Conservation (phyloP, 2,329 filamentous ascomycete species). For the Clonostachys byssicola region DNA sequence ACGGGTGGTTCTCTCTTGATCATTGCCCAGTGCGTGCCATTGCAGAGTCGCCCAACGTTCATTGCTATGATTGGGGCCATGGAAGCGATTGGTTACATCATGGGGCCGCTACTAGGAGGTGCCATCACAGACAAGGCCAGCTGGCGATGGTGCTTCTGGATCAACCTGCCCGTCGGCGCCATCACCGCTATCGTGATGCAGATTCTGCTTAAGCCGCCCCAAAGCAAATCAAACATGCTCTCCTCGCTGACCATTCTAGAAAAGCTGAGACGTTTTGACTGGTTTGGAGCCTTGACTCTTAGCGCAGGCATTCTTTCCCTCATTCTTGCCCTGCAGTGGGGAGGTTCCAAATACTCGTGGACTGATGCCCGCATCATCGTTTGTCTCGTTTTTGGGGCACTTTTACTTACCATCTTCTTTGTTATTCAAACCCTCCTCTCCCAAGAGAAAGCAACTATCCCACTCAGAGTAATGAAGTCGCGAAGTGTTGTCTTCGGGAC, state of each 20-base stretch:
- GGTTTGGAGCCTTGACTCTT: slow-evolving; percentile 42
- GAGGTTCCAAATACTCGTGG: slow-evolving; percentile 34
- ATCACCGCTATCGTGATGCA: slow-evolving; percentile 16
- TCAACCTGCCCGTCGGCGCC: slow-evolving; percentile 27
- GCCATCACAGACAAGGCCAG: slow-evolving; percentile 15
- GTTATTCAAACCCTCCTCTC: slow-evolving; percentile 25
- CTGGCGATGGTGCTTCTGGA: slow-evolving; percentile 30
- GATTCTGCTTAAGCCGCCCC: slow-evolving; percentile 10
- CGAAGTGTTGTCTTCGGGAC: slow-evolving; percentile 30
- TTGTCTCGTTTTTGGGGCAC: slow-evolving; percentile 30
- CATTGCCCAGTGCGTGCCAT: slow-evolving; percentile 24
- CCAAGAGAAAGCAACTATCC: slow-evolving; percentile 28
- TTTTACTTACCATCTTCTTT: slow-evolving; percentile 36
- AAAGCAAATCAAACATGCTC: slow-evolving; percentile 4
- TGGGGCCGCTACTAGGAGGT: slow-evolving; percentile 17
- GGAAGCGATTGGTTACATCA: slow-evolving; percentile 23
- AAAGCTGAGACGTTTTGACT: slow-evolving; percentile 44
- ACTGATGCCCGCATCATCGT: slow-evolving; percentile 34
- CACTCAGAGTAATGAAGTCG: slow-evolving; percentile 32
- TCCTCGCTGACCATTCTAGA: slow-evolving; percentile 17
- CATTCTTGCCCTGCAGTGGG: slow-evolving; percentile 45
- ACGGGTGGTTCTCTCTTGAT: slow-evolving; percentile 48
- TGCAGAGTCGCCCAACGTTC: slow-evolving; percentile 22
- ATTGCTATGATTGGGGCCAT: slow-evolving; percentile 27
- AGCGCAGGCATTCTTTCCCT: slow-evolving; percentile 36